phyloP scores from a whole-genome alignment of 345 rosid genomes.

The Rhizophora apiculata region DNA sequence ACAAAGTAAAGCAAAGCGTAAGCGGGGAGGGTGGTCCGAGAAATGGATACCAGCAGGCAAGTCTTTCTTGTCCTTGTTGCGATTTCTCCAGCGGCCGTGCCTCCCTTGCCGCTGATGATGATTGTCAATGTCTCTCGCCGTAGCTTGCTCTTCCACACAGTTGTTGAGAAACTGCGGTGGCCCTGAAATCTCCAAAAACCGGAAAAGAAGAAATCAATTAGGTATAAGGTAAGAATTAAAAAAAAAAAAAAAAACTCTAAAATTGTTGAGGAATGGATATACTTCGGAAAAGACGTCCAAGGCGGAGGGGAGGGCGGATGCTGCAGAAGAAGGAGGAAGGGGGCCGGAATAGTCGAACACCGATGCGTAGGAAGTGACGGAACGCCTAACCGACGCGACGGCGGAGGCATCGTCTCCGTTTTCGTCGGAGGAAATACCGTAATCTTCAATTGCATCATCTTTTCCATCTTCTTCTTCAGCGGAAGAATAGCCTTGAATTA shows the following conservation, averaged over 20 bases:
- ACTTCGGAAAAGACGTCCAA: conserved; percentile 83
- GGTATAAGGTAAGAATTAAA: not conserved
- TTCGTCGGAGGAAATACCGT: conserved; percentile 15
- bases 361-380: conserved; percentile 32
- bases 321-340: conserved; percentile 6
- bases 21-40: not conserved
- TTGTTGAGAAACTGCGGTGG: conserved; percentile 86
- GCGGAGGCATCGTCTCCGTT: conserved; percentile 11
- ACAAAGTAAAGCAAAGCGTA: not conserved
- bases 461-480: conserved; percentile 56
- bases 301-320: conserved; percentile 85
- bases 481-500: conserved; percentile 82
- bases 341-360: conserved; percentile 37
- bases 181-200: conserved; percentile 62
- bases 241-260: not conserved
- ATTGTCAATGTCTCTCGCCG: conserved; percentile 43
- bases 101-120: conserved; percentile 23
- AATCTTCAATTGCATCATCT: conserved; percentile 22
- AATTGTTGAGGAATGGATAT: not conserved
- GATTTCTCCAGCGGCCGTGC: conserved; percentile 44
- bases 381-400: conserved; percentile 12
- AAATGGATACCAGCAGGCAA: conserved; percentile 53
- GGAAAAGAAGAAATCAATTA: not conserved
- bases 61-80: conserved; percentile 63
- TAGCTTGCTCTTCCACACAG: conserved; percentile 46